Evolutionary conservation across 257 asterid genomes (phyloP), one percentile per base, ranked within the genome.

Genomic region (Eucommia ulmoides): DNA sequence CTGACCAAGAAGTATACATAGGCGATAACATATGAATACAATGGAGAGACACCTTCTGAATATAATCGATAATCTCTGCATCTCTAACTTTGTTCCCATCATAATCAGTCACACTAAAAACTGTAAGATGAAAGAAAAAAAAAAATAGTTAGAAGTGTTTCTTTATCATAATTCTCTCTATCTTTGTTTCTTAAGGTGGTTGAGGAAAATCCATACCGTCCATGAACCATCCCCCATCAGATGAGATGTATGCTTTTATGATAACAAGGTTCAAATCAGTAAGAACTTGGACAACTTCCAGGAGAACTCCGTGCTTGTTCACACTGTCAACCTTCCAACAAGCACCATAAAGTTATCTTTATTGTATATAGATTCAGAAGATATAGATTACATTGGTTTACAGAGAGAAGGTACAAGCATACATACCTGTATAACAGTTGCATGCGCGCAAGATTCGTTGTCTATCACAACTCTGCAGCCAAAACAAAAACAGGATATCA

Each of bases 161-260:
- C 16, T 2, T 18, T 35, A 10, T 35, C 44, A 6, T n/a, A n/a
- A n/a, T n/a, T n/a, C n/a, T n/a, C n/a, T n/a, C n/a, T n/a, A n/a
- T n/a, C n/a, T n/a, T n/a, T n/a, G n/a, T n/a, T n/a, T n/a, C n/a
- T n/a, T n/a, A n/a, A n/a, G n/a, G n/a, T n/a, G n/a, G n/a, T n/a
- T n/a, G 44, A 35, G 20, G 17, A 52, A 41, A 41, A 54, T 45
- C 21, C 70, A 53, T 75, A 83, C 91, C 94, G 55, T 83, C 87
- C 94, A 83, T 83, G 70, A 80, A 83, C 94, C 94, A 83, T 24
- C 86, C 94, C 17, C 84, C 91, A 56, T 83, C 94, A 1, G 91
- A 83, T 10, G 94, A 83, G 53, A 83, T 77, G 74, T 83, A 83
- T 8, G 91, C 94, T 68, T 83, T 83, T 33, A 62, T 80, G 61